These are phyloP conservation scores for Musa itinerans DNA, from an alignment of 176 grass and related monocot genomes.

Conservation along the genomic window DNA sequence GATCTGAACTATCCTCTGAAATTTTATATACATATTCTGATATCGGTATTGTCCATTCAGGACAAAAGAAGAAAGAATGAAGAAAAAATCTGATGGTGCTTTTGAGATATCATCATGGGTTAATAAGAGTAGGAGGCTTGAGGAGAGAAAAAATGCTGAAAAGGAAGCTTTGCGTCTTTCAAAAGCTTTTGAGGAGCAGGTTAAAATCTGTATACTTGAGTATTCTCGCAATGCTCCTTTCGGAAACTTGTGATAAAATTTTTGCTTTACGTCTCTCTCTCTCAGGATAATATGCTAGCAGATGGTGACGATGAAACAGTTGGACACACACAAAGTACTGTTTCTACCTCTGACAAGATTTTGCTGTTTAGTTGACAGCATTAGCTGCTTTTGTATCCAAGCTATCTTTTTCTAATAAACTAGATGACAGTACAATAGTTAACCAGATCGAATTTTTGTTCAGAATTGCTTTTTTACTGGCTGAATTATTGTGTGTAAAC, in stretches of 20 bases:
- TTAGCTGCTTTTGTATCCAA: neutral
- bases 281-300: slow-evolving; percentile 79
- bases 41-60: slow-evolving; percentile 51
- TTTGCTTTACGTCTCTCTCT: slow-evolving; percentile 18
- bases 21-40: slow-evolving; percentile 30
- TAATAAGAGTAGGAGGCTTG: slow-evolving; percentile 63
- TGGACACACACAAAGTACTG: slow-evolving; percentile 29
- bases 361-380: neutral
- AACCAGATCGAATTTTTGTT: neutral
- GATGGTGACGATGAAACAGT: slow-evolving; percentile 38
- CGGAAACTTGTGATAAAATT: neutral
- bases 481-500: slow-evolving; percentile 12
- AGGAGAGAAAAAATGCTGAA: slow-evolving; percentile 64
- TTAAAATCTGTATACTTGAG: slow-evolving; percentile 5
- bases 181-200: slow-evolving; percentile 83
- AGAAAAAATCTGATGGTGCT: slow-evolving; percentile 45
- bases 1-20: neutral
- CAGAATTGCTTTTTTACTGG: slow-evolving; percentile 1
- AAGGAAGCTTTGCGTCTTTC: slow-evolving; percentile 62
- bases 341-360: neutral
- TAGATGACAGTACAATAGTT: neutral
- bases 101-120: slow-evolving; percentile 83
- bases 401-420: neutral
- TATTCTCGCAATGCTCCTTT: neutral
- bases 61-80: slow-evolving; percentile 71